phyloP scores from a whole-genome alignment of 208 protist genomes.

The Acanthamoeba castellanii region DNA sequence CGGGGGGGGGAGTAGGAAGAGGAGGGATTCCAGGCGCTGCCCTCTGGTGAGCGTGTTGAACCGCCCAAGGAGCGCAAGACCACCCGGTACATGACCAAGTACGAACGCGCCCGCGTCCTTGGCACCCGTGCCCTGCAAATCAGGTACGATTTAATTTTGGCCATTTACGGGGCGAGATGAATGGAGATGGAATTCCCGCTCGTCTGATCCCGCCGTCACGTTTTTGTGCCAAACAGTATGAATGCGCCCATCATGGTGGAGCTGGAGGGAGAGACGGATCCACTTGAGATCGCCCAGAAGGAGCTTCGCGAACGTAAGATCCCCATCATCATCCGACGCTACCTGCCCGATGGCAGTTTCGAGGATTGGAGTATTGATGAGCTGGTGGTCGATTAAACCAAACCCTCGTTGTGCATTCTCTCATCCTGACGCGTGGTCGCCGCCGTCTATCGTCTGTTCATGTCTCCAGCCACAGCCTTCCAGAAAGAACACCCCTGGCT shows the following conservation, averaged over 20 bases:
- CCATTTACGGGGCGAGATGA: too few relatives aligned
- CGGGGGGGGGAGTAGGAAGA: background rate
- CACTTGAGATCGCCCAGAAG: slow-evolving; percentile 98
- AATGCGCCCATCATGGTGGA: slow-evolving; percentile 98
- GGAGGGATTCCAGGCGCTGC: background rate
- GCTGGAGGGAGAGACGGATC: slow-evolving; percentile 98
- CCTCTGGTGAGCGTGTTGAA: background rate
- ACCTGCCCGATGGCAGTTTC: slow-evolving; percentile 95
- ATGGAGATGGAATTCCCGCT: background rate
- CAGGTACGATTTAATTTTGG: slow-evolving; percentile 83
- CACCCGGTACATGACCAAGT: slow-evolving; percentile 98
- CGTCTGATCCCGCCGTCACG: background rate
- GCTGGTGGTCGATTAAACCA: slow-evolving; percentile 29
- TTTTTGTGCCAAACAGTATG: slow-evolving; percentile 88
- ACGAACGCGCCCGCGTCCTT: slow-evolving; percentile 98
- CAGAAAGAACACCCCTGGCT: too few relatives aligned
- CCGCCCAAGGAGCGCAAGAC: slow-evolving; percentile 92
- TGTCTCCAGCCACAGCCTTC: too few relatives aligned
- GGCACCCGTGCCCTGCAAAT: slow-evolving; percentile 99
- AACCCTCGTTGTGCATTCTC: background rate
- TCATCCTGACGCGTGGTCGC: background rate
- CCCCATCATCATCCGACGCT: slow-evolving; percentile 98
- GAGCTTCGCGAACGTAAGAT: slow-evolving; percentile 97
- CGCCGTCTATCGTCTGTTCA: too few relatives aligned
- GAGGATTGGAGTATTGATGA: slow-evolving; percentile 92